Evolutionary conservation across 225 moss, liverwort and hornwort genomes (phyloP), one percentile per base, ranked within the genome.

Genomic region (Marchantia paleacea): DNA sequence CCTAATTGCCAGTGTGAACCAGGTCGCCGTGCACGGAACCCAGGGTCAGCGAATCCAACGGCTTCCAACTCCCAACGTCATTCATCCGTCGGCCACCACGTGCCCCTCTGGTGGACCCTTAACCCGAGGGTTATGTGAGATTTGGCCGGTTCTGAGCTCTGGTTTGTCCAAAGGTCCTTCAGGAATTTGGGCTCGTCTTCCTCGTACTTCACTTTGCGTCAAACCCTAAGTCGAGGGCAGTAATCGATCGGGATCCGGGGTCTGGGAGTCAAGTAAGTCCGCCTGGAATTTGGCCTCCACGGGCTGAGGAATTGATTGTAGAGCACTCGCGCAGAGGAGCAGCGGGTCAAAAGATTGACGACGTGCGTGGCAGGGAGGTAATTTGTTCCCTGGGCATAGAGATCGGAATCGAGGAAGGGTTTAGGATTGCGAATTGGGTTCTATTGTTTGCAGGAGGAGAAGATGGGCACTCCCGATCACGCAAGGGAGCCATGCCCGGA

Each of bases 401-500:
- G 14, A 39, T 39, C 6, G 68, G 14, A 30, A 57, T 57, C 19
- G 57, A 57, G 57, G 57, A 3, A 15, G 31, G 68, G 30, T 12
- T 39, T 13, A 15, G 30, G 12, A 24, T 29, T 3, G 68, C 18
- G 68, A 31, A 39, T 68, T 30, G 67, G 30, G 67, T 11, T 67
- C 26, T 29, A 30, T 25, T 12, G 2, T 14, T 68, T 30, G 55
- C 8, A 75, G 18, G 31, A 55, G 31, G 75, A 55, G 55, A 47
- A 60, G 69, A 86, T 87, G 87, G 87, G 73, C 24, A 85, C 87
- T 52, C 84, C 84, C 72, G 87, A 87, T 78, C 87, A 85, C 80
- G 82, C 87, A 28, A 73, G 87, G 75, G 87, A 87, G 80, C 87
- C 87, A 54, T 87, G 87, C 64, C 87, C 87, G 47, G 87, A 87